phyloP scores from a whole-genome alignment of 768 basidiomycete species.

The Pisolithus sp. region DNA sequence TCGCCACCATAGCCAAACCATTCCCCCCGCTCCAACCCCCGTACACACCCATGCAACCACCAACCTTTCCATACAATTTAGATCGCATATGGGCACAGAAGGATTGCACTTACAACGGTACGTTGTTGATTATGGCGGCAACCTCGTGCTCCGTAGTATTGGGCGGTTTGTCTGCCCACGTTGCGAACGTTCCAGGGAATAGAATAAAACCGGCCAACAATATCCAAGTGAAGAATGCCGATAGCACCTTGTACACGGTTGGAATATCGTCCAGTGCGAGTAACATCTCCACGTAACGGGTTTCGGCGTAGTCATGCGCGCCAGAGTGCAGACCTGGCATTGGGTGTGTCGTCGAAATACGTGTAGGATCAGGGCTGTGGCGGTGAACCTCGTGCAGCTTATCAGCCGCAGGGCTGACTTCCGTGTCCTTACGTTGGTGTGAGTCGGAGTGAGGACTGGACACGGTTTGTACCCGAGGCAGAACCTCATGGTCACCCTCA shows the following conservation, averaged over 20 bases:
- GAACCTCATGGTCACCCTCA: neutral
- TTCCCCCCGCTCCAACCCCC: too few relatives aligned
- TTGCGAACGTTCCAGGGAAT: conserved; percentile 57
- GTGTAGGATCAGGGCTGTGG: neutral
- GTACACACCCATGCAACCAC: conserved; percentile 34
- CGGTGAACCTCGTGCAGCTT: neutral
- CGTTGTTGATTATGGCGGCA: conserved; percentile 33
- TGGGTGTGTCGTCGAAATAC: neutral
- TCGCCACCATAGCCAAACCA: too few relatives aligned
- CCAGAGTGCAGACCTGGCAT: conserved; percentile 17
- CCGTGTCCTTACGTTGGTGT: neutral
- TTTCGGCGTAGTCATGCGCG: conserved; percentile 24
- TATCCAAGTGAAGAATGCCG: conserved; percentile 58
- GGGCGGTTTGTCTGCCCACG: conserved; percentile 24
- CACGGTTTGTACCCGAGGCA: conserved; percentile 10
- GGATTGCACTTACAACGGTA: conserved; percentile 39
- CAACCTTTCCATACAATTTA: conserved; percentile 30
- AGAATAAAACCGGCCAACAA: conserved; percentile 56
- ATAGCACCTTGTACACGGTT: conserved; percentile 40
- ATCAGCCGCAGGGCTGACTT: neutral
- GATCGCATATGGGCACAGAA: neutral
- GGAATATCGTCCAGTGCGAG: conserved; percentile 55
- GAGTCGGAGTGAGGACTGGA: conserved; percentile 15
- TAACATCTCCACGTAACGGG: conserved; percentile 56
- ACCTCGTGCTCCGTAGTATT: conserved; percentile 28